Conservation (phyloP, 345 rosid species). For the Sisymbrium irio region DNA sequence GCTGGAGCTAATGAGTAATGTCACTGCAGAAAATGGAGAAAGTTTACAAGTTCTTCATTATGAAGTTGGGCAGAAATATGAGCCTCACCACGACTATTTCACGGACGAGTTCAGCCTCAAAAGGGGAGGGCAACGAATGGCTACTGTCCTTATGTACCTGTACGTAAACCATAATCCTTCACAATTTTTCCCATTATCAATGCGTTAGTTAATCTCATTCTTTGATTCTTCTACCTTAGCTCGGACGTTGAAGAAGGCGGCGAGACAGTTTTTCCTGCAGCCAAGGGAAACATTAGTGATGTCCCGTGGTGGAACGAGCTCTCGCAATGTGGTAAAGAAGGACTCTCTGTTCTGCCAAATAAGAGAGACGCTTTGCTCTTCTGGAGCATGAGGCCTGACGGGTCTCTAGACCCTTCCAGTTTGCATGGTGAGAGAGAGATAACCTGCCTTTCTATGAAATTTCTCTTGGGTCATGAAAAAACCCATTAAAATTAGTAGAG, state of each 20-base stretch:
- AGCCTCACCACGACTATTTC: slow-evolving; percentile 91
- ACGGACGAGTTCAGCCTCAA: slow-evolving; percentile 61
- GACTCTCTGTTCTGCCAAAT: slow-evolving; percentile 79
- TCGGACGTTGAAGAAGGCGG: slow-evolving; percentile 98
- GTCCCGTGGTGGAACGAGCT: slow-evolving; percentile 91
- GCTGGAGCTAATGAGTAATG: not conserved
- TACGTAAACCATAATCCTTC: slow-evolving; percentile 39
- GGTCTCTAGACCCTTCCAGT: slow-evolving; percentile 65
- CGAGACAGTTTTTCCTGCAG: slow-evolving; percentile 84
- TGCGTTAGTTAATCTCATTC: not conserved
- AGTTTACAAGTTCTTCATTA: slow-evolving; percentile 90
- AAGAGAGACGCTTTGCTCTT: slow-evolving; percentile 91
- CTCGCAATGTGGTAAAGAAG: slow-evolving; percentile 71
- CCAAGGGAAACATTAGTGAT: slow-evolving; percentile 71
- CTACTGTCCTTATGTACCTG: slow-evolving; percentile 96
- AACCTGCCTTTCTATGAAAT: not conserved
- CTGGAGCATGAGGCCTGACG: slow-evolving; percentile 91
- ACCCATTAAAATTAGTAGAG: not conserved
- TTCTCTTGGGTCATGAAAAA: not conserved
- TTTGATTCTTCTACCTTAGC: slow-evolving; percentile 34
- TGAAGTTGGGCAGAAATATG: slow-evolving; percentile 89
- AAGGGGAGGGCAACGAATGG: slow-evolving; percentile 87
- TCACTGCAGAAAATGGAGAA: slow-evolving; percentile 74
- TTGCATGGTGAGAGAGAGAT: slow-evolving; percentile 61
- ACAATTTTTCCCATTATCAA: not conserved